phyloP scores from a whole-genome alignment of 768 basidiomycete genomes.

The Psilocybe cyanescens region DNA sequence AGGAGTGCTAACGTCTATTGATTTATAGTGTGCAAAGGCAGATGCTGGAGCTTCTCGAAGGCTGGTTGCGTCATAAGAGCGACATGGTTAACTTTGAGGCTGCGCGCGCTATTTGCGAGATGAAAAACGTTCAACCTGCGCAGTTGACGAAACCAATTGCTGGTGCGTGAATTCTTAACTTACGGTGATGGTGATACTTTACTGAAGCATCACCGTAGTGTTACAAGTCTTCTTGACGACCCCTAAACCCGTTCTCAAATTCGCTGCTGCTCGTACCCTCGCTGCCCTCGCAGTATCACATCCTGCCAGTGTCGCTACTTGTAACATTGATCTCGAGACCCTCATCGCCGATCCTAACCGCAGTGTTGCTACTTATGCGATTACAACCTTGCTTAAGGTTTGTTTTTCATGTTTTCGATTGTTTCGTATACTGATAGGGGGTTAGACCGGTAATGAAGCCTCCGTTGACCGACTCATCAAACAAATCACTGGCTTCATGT shows the following conservation, averaged over 20 bases:
- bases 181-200: neutral
- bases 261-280: conserved; percentile 95
- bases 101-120: conserved; percentile 95
- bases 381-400: conserved; percentile 96
- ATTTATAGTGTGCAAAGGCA: conserved; percentile 78
- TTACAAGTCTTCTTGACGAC: conserved; percentile 96
- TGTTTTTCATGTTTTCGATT: conserved; percentile 1
- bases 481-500: conserved; percentile 98
- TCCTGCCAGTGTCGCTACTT: conserved; percentile 84
- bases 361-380: conserved; percentile 97
- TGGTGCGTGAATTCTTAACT: conserved; percentile 45
- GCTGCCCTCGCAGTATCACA: conserved; percentile 87
- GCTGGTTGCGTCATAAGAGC: conserved; percentile 96
- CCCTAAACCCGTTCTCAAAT: conserved; percentile 93
- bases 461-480: conserved; percentile 99
- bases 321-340: conserved; percentile 96
- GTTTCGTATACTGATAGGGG: conserved; percentile 5
- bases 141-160: conserved; percentile 90
- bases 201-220: conserved; percentile 48
- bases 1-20: conserved; percentile 6
- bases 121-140: conserved; percentile 77
- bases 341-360: conserved; percentile 95
- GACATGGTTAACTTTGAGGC: conserved; percentile 99
- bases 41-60: conserved; percentile 92
- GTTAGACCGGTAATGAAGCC: conserved; percentile 95